Base-by-base conservation (phyloP, 2,329 filamentous ascomycete genomes). In the Sporothrix brasiliensis region DNA sequence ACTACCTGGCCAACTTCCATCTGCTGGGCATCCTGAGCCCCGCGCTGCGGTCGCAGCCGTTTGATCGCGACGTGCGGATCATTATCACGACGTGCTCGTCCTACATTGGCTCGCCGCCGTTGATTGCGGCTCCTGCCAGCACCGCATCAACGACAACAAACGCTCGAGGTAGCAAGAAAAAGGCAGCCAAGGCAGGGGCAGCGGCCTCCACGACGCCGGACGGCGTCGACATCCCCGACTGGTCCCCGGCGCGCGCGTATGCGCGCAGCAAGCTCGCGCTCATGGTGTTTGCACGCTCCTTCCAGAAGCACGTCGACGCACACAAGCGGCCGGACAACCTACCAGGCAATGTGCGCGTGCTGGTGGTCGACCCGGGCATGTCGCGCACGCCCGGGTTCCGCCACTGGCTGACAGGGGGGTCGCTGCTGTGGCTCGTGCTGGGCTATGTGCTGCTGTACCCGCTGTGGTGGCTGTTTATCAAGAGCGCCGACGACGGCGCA, bases 1-100 rank as follows among this genome's bases (percentile, higher is more conserved):
- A 99, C 78, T 99, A 93, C 79, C 86, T 99, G 52, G 91, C 93
- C 73, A 98, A 97, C 79, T 98, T 97, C 81, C 96, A 99, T 77
- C 85, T 99, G 3, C 85, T 99, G 58, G 92, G 92, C 74, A 96
- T 99, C 41, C 84, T 99, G 49, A 95, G 91, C 75, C 95, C 95
- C 0, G 94, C 95, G 0, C 85, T 99, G 72, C 88, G 93, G 74
- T 93, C 92, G 1, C 95, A 99, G 80, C 95, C 95, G 1, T 89
- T 96, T 69, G 95, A 99, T 79, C 88, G 95, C 76, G 95, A 99
- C 79, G 93, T 99, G 19, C 87, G 95, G 72, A 86, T 99, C 72
- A 86, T 99, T 70, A 88, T 98, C 74, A 85, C 92, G 1, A 96
- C 92, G 0, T 99, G 96, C 79, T 90, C 92, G 24, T 90, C 92